phyloP scores from a whole-genome alignment of 345 rosid genomes.

The Orychophragmus violaceus region DNA sequence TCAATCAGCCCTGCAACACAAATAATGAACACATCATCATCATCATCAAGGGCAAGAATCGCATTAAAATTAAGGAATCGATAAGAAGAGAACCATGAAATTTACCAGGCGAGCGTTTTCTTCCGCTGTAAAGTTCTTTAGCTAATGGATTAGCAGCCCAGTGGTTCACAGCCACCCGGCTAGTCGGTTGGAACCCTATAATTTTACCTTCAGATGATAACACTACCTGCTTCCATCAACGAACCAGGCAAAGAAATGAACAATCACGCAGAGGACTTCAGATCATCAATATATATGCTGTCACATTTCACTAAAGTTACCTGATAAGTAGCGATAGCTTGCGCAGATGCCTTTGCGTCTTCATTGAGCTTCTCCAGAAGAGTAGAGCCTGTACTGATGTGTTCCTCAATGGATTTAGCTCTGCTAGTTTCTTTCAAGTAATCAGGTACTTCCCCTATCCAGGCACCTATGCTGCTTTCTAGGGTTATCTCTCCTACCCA shows the following conservation, averaged over 20 bases:
- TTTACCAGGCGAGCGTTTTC: conserved; percentile 61
- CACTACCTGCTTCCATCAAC: conserved; percentile 41
- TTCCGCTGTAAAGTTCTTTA: conserved; percentile 53
- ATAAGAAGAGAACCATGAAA: conserved; percentile 11
- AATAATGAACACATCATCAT: not conserved
- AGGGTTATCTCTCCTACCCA: conserved; percentile 51
- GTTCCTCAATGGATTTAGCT: conserved; percentile 34
- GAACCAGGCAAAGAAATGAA: not conserved
- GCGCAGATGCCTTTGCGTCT: conserved; percentile 48
- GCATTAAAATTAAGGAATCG: not conserved
- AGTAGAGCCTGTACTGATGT: conserved; percentile 29
- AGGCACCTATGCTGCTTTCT: conserved; percentile 45
- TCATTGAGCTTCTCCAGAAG: conserved; percentile 34
- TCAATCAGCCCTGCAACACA: conserved; percentile 59
- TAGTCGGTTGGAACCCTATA: conserved; percentile 78
- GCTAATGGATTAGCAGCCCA: conserved; percentile 80
- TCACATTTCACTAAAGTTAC: conserved; percentile 26
- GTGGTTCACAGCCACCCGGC: conserved; percentile 59
- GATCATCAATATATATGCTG: not conserved
- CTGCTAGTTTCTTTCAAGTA: conserved; percentile 40
- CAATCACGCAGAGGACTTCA: not conserved
- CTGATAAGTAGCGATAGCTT: conserved; percentile 74
- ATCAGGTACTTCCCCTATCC: conserved; percentile 62
- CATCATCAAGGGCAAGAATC: not conserved
- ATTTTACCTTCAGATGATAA: conserved; percentile 58